Conservation (phyloP, 2,329 filamentous ascomycete genomes). For the Massarina eburnea region DNA sequence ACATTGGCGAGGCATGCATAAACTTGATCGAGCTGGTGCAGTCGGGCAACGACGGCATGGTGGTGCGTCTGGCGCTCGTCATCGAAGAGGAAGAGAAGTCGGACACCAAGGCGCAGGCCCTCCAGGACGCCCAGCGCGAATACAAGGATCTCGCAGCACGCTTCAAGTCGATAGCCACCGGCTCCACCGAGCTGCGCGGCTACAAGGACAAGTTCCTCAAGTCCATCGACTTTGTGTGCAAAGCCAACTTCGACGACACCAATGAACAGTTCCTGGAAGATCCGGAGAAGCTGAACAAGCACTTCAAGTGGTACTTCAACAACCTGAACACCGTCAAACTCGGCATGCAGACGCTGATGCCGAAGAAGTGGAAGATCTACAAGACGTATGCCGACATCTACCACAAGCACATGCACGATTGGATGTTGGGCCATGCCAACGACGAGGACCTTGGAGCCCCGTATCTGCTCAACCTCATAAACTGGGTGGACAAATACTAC, state of each 20-base stretch:
- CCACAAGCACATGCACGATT: conserved; percentile 93
- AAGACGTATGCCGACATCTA: conserved; percentile 89
- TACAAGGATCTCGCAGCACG: conserved; percentile 91
- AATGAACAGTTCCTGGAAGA: conserved; percentile 79
- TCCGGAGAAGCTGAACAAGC: conserved; percentile 80
- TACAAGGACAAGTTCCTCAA: conserved; percentile 96
- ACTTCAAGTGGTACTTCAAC: conserved; percentile 95
- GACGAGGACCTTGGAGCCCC: conserved; percentile 81
- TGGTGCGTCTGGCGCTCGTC: conserved; percentile 87
- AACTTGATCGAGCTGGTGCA: conserved; percentile 88
- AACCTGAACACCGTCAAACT: conserved; percentile 93
- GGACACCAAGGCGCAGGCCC: conserved; percentile 83
- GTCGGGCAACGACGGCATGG: conserved; percentile 81
- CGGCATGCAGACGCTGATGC: conserved; percentile 88
- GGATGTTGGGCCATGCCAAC: conserved; percentile 78
- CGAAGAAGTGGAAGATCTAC: conserved; percentile 95
- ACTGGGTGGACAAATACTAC: conserved; percentile 96
- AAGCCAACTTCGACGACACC: conserved; percentile 71
- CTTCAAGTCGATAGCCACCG: conserved; percentile 93
- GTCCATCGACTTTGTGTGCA: conserved; percentile 72
- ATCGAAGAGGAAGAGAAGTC: conserved; percentile 97
- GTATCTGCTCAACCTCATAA: conserved; percentile 87
- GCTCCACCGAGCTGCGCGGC: conserved; percentile 85
- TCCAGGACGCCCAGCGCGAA: conserved; percentile 93
- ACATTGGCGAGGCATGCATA: conserved; percentile 83